phyloP scores from a whole-genome alignment of 2,329 filamentous ascomycete species.

The Pseudocercospora cruenta region DNA sequence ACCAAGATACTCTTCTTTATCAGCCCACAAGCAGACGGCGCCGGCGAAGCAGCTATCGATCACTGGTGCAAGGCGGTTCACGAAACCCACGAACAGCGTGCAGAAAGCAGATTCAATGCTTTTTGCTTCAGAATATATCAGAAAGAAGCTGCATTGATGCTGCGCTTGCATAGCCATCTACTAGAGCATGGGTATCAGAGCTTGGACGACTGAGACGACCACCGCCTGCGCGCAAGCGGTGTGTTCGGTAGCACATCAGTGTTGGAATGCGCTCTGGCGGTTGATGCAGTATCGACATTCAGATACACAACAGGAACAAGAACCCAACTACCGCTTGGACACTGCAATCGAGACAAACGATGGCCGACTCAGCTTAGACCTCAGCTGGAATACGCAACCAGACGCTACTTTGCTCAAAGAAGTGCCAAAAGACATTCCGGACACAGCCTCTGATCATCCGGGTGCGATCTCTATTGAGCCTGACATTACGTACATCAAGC shows the following conservation, averaged over 20 bases:
- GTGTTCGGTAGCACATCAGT: not conserved
- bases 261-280: not conserved
- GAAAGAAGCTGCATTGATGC: slow-evolving; percentile 4
- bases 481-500: not conserved
- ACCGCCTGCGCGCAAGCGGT: not conserved
- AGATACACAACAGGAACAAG: not conserved
- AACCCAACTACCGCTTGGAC: not conserved
- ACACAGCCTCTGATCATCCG: not conserved
- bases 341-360: not conserved
- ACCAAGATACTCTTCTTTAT: slow-evolving; percentile 3
- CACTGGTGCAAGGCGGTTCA: slow-evolving; percentile 1
- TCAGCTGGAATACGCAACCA: not conserved
- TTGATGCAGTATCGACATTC: not conserved
- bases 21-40: slow-evolving; percentile 5
- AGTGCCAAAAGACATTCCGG: not conserved
- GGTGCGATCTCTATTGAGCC: not conserved
- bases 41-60: not conserved
- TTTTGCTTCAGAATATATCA: slow-evolving; percentile 1
- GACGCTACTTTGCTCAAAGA: not conserved
- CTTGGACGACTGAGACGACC: not conserved
- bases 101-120: not conserved
- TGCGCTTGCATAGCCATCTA: not conserved
- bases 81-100: not conserved
- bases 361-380: not conserved
- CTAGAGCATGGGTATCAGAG: slow-evolving; percentile 3